A percentile compares a stretch with the other conserved stretches of the same genome.
Evolutionary conservation across 75 land plant species (phyloP).

Genomic region (Sequoiadendron giganteum): DNA sequence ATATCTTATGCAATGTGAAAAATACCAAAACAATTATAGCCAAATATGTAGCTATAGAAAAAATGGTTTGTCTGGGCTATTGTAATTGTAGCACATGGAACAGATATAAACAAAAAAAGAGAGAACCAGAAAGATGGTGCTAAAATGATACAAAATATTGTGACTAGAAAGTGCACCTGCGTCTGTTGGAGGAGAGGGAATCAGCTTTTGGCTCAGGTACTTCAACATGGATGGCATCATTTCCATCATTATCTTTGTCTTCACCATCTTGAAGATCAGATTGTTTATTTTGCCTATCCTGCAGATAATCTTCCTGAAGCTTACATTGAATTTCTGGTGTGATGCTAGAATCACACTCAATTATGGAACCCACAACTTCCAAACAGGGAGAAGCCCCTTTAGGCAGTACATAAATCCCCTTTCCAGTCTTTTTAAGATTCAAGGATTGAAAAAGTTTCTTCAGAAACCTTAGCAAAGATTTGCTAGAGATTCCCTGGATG

Average conservation of each 20-base stretch:
- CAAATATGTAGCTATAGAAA: background rate
- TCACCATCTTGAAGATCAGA: slow-evolving; percentile 2
- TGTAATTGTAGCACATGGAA: background rate
- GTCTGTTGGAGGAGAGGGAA: slow-evolving; percentile 24
- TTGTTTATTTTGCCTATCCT: background rate
- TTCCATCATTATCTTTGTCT: background rate
- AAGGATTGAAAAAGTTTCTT: slow-evolving; percentile 62
- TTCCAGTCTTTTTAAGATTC: slow-evolving; percentile 33
- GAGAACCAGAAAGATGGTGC: background rate
- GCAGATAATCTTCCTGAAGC: background rate
- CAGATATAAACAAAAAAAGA: background rate
- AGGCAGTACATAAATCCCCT: slow-evolving; percentile 60
- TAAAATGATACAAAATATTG: background rate
- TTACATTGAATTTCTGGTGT: slow-evolving; percentile 12
- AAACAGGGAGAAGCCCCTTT: slow-evolving; percentile 48
- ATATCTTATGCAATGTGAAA: background rate
- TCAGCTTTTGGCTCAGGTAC: slow-evolving; percentile 9
- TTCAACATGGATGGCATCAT: slow-evolving; percentile 2
- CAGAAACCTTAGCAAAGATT: slow-evolving; percentile 43
- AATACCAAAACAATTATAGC: background rate
- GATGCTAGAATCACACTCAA: slow-evolving; percentile 16
- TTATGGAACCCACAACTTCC: slow-evolving; percentile 43
- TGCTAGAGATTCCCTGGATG: slow-evolving; percentile 58
- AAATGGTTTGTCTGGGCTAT: background rate
- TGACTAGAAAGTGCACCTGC: slow-evolving; percentile 33